These are phyloP conservation scores for Yamadazyma endophytica DNA, from an alignment of 805 yeast species.

Conservation along the genomic window DNA sequence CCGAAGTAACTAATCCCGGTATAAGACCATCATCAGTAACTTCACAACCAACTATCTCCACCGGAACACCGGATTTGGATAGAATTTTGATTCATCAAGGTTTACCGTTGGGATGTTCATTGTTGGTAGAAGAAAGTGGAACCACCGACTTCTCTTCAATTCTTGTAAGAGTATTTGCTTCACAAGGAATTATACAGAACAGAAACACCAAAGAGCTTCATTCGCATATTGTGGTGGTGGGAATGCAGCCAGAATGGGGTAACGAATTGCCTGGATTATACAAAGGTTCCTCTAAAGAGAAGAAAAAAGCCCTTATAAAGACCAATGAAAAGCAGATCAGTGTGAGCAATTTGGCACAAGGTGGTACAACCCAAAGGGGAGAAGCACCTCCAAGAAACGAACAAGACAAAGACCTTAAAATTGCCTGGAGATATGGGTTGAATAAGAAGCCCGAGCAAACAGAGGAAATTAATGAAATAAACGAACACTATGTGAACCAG, in stretches of 20 bases:
- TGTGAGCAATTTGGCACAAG: slow-evolving; percentile 57
- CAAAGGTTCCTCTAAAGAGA: slow-evolving; percentile 62
- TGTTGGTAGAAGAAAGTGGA: slow-evolving; percentile 77
- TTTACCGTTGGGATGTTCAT: slow-evolving; percentile 68
- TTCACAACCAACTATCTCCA: slow-evolving; percentile 71
- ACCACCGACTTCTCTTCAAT: slow-evolving; percentile 84
- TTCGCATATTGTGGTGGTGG: slow-evolving; percentile 64
- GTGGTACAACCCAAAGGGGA: slow-evolving; percentile 8
- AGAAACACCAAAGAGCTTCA: slow-evolving; percentile 40
- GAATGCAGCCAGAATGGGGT: slow-evolving; percentile 55
- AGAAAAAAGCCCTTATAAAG: slow-evolving; percentile 54
- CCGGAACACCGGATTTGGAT: slow-evolving; percentile 78
- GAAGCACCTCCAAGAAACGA: slow-evolving; percentile 7
- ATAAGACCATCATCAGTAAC: slow-evolving; percentile 73
- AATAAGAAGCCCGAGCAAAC: slow-evolving; percentile 21
- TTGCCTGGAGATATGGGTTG: slow-evolving; percentile 91
- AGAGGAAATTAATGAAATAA: slow-evolving; percentile 18
- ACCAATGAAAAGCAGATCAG: slow-evolving; percentile 61
- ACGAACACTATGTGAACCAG: slow-evolving; percentile 56
- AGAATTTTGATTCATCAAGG: slow-evolving; percentile 76
- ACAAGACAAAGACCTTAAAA: slow-evolving; percentile 56
- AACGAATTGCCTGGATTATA: slow-evolving; percentile 74
- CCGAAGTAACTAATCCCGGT: slow-evolving; percentile 42
- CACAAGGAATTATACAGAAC: slow-evolving; percentile 73
- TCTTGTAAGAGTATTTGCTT: slow-evolving; percentile 60